Evolutionary conservation across 495 filamentous ascomycete species (phyloP).

Genomic region (Friedmanniomyces endolithicus): DNA sequence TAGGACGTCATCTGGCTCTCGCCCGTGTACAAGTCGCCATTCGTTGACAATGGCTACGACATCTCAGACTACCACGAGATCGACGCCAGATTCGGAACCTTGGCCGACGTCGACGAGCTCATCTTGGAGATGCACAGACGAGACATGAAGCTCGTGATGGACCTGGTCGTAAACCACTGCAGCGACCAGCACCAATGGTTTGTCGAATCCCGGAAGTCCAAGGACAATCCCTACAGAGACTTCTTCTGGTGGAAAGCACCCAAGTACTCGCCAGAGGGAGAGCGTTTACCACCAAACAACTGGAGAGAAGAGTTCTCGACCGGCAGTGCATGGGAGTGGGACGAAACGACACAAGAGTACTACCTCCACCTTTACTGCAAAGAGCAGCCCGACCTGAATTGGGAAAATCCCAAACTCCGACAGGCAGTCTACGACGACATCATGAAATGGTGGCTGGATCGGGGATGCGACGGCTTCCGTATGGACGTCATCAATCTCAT

Average conservation of each 20-base stretch:
- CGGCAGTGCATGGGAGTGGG: constrained; percentile 25
- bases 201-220: constrained; percentile 32
- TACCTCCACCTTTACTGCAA: constrained; percentile 29
- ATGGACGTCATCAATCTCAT: constrained; percentile 29
- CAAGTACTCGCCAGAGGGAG: constrained; percentile 23
- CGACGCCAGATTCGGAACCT: constrained; percentile 22
- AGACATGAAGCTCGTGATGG: constrained; percentile 16
- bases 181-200: constrained; percentile 55
- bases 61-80: constrained; percentile 27
- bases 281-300: constrained; percentile 27
- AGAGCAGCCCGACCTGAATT: constrained; percentile 32
- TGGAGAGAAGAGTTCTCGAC: constrained; percentile 22
- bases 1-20: constrained; percentile 28
- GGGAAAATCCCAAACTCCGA: constrained; percentile 23
- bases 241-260: constrained; percentile 23
- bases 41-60: constrained; percentile 31
- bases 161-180: constrained; percentile 51
- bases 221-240: constrained; percentile 7
- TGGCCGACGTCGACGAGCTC: constrained; percentile 24
- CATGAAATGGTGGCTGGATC: constrained; percentile 29
- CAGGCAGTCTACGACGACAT: constrained; percentile 23
- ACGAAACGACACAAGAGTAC: constrained; percentile 28
- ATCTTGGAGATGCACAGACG: constrained; percentile 20
- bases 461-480: constrained; percentile 30
- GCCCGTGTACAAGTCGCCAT: constrained; percentile 25